Evolutionary conservation across 2,329 filamentous ascomycete species (phyloP), one percentile per base, ranked within the genome.

Genomic region (Sporothrix dimorphospora): DNA sequence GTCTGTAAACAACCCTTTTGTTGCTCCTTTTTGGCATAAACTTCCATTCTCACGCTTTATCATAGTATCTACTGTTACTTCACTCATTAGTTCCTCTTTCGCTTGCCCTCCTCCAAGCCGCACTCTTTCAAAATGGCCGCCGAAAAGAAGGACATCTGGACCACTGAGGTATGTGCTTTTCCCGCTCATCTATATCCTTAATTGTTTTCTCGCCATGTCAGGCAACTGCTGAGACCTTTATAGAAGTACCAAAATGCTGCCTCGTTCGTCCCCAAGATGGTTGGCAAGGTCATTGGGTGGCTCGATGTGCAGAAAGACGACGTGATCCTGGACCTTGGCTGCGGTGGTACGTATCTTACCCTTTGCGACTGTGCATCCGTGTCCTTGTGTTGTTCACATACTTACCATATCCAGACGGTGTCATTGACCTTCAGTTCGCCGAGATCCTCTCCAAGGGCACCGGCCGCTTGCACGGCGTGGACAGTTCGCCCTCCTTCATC

Each of bases 241-340:
- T 73, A 89, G 86, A 85, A 85, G 42, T 91, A 91, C 77, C 86
- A 89, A 73, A 81, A 86, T 72, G 85, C 88, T 1, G 89, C 89
- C 8, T 86, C 87, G 0, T 91, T 91, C 76, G 89, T 91, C 9
- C 89, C 89, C 3, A 87, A 89, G 76, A 81, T 91, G 11, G 85
- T 89, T 0, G 83, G 82, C 19, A 90, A 88, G 73, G 83, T 91
- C 5, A 76, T 90, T 12, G 78, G 82, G 61, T 90, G 88, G 85
- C 82, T 91, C 0, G 84, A 89, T 75, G 83, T 89, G 0, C 83
- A 88, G 72, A 82, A 84, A 38, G 85, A 87, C 74, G 89, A 91
- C 77, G 78, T 81, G 19, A 83, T 91, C 27, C 81, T 91, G 1
- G 89, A 91, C 74, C 80, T 91, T 70, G 89, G 89, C 16, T 91